These are phyloP conservation scores for Ocimum tenuiflorum DNA, from an alignment of 257 asterid genomes.

Conservation along the genomic window DNA sequence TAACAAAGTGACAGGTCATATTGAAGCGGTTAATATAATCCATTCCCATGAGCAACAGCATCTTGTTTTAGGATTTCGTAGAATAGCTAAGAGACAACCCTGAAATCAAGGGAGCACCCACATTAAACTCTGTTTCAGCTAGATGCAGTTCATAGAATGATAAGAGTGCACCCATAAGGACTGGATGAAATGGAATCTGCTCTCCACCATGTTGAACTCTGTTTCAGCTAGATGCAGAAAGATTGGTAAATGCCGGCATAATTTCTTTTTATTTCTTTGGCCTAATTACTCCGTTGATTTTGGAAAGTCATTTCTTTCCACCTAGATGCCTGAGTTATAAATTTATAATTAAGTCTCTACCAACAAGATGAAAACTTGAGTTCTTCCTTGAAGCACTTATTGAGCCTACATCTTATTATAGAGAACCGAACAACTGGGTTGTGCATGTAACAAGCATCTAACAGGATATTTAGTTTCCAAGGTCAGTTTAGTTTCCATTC, in stretches of 20 bases:
- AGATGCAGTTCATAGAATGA: background rate
- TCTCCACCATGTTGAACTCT: background rate
- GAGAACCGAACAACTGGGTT: background rate
- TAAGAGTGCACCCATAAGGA: background rate
- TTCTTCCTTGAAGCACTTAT: background rate
- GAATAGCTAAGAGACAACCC: background rate
- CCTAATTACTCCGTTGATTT: too few relatives aligned
- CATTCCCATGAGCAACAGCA: background rate
- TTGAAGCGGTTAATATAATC: too few relatives aligned
- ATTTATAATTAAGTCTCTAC: too few relatives aligned
- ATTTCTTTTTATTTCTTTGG: too few relatives aligned
- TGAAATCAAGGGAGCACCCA: background rate
- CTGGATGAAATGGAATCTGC: background rate
- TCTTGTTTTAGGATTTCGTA: background rate
- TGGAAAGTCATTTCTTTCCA: too few relatives aligned
- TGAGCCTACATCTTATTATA: constrained; percentile 12
- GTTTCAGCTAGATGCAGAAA: too few relatives aligned
- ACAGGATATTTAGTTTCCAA: background rate
- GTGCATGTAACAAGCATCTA: background rate
- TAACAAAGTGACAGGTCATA: too few relatives aligned
- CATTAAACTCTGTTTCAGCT: too few relatives aligned
- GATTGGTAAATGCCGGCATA: background rate
- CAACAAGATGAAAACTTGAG: background rate
- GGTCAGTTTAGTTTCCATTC: too few relatives aligned
- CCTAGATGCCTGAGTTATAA: too few relatives aligned